A percentile compares a stretch with the other conserved stretches of the same genome.
These are phyloP conservation scores for Alternaria sp. DNA, from an alignment of 2,329 filamentous ascomycete species.

Conservation along the genomic window DNA sequence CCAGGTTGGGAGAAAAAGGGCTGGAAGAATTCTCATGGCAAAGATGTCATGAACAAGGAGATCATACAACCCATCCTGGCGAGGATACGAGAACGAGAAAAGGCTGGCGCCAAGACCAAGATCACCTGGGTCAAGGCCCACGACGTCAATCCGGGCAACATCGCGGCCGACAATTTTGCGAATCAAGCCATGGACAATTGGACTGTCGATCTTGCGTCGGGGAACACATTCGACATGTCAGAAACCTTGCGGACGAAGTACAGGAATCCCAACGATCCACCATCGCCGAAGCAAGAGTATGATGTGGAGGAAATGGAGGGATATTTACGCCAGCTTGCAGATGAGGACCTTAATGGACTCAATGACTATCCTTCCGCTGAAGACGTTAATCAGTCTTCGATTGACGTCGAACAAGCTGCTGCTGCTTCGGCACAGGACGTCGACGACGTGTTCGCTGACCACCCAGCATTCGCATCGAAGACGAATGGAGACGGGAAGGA, in stretches of 20 bases:
- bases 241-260: slow-evolving; percentile 8
- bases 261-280: not conserved
- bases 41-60: slow-evolving; percentile 84
- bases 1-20: slow-evolving; percentile 74
- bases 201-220: slow-evolving; percentile 2
- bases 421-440: not conserved
- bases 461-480: not conserved
- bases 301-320: not conserved
- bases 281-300: not conserved
- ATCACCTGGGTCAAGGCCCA: slow-evolving; percentile 96
- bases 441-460: not conserved
- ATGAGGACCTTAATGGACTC: not conserved
- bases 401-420: not conserved
- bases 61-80: slow-evolving; percentile 75
- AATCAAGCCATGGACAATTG: slow-evolving; percentile 8
- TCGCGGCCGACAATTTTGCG: slow-evolving; percentile 70
- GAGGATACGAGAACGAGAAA: slow-evolving; percentile 72
- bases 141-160: slow-evolving; percentile 73
- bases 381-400: not conserved
- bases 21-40: slow-evolving; percentile 77
- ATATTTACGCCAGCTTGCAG: not conserved
- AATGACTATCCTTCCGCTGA: not conserved
- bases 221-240: slow-evolving; percentile 5
- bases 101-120: slow-evolving; percentile 61
- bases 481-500: not conserved